These are phyloP conservation scores for Neofusicoccum ribis DNA, from an alignment of 2,329 filamentous ascomycete species.

Conservation along the genomic window DNA sequence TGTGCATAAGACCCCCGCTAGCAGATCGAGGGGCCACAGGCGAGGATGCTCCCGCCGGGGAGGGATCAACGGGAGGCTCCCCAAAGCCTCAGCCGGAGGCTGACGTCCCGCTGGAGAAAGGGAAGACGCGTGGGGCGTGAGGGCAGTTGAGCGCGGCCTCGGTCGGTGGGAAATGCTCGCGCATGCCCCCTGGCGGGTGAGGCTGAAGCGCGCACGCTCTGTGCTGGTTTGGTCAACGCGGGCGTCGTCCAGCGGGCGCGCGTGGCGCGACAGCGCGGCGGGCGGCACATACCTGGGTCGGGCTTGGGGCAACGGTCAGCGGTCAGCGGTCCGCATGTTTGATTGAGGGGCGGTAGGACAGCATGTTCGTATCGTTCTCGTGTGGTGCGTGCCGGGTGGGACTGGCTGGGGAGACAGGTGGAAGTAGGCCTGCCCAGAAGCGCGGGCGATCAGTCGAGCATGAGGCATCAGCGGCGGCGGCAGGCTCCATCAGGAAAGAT, in stretches of 20 bases:
- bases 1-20: constrained; percentile 17
- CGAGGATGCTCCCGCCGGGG: constrained; percentile 15
- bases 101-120: not conserved
- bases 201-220: constrained; percentile 1
- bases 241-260: not conserved
- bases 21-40: constrained; percentile 15
- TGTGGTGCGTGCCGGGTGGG: constrained; percentile 2
- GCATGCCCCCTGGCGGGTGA: constrained; percentile 3
- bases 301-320: constrained; percentile 13
- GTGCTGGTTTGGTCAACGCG: not conserved
- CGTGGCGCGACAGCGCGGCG: constrained; percentile 5
- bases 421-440: not conserved
- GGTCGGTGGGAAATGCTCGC: constrained; percentile 6
- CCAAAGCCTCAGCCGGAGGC: not conserved
- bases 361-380: constrained; percentile 17
- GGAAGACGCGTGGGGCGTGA: not conserved
- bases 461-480: constrained; percentile 18
- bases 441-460: constrained; percentile 11
- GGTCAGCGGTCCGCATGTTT: constrained; percentile 14
- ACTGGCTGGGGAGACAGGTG: not conserved
- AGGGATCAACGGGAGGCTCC: constrained; percentile 12
- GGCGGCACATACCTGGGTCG: not conserved
- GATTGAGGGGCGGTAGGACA: constrained; percentile 13
- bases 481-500: constrained; percentile 18
- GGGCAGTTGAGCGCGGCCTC: not conserved